Evolutionary conservation across 441 rosid species (phyloP), one percentile per base, ranked within the genome.

Genomic region (Geranium incanum): DNA sequence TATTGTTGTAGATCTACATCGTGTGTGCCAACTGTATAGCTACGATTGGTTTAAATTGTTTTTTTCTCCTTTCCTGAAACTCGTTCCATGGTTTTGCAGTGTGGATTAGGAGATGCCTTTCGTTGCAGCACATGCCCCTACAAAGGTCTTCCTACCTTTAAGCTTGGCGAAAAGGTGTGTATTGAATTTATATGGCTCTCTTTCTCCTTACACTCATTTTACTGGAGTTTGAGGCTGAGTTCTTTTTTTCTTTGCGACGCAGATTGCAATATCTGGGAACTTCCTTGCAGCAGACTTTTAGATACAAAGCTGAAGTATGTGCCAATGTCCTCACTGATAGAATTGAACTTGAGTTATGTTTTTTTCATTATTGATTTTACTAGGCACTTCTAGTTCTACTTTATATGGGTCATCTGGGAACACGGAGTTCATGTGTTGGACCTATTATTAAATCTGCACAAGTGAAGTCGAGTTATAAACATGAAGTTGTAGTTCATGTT

Each of bases 91-190:
- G 37, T 39, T 36, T n/a, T 69, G 75, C 87, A 95, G 97, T 88
- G 99, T 79, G 97, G 98, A 45, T 83, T 95, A 0, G 99, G 97
- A 50, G 98, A 92, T 78, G 99, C 99, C 39, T 95, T 92, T 77
- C 97, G 97, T 36, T 92, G 99, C 72, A 59, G 93, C 69, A 86
- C 97, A 41, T 95, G 99, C 72, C 98, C 99, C 67, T 95, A 90
- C 85, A 89, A 85, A 77, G 99, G 98, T 69, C 96, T 89, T 60
- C 92, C 97, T 28, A 77, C 91, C 39, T 92, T 95, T 82, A 90
- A 88, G 78, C 83, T 85, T 39, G 98, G 99, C 5, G 96, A 92
- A 79, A 92, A 95, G 97, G 99, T 91, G 82, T 66, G 45, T 52
- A 15, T 48, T 1, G 11, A 8, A 55, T 16, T 71, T 43, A 19